Percentiles rank a stretch among this genome's conserved stretches.
Evolutionary conservation across 805 yeast genomes (phyloP).

Genomic region (Candida sithepensis): DNA sequence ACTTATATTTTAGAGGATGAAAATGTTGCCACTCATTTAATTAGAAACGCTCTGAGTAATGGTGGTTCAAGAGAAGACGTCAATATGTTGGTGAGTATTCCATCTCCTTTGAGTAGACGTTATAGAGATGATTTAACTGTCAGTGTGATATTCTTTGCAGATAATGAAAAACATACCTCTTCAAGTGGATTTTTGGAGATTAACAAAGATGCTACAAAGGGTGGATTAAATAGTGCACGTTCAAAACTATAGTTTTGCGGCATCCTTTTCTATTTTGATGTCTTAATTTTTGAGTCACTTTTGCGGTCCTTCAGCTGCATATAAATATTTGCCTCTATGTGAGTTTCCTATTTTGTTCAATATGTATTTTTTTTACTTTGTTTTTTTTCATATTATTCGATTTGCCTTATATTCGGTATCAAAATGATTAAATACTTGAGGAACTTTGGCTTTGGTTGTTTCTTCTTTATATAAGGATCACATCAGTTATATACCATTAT

Average conservation of each 20-base stretch:
- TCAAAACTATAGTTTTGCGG: constrained; percentile 40
- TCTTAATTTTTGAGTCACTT: not conserved
- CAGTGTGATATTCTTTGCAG: constrained; percentile 80
- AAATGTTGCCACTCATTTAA: constrained; percentile 88
- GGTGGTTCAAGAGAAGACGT: constrained; percentile 90
- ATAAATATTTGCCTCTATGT: not conserved
- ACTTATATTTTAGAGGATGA: constrained; percentile 70
- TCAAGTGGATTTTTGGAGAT: constrained; percentile 50
- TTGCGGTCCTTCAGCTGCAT: not conserved
- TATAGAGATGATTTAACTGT: constrained; percentile 96
- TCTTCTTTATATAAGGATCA: too few species aligned
- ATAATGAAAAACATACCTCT: constrained; percentile 50
- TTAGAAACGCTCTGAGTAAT: constrained; percentile 83
- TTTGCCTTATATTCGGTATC: not conserved
- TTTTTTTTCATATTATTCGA: not conserved
- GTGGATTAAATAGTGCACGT: constrained; percentile 43
- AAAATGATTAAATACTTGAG: not conserved
- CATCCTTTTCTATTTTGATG: not conserved
- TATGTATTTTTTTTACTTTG: not conserved
- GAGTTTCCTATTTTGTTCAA: not conserved
- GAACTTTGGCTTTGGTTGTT: not conserved
- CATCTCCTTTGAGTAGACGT: constrained; percentile 84
- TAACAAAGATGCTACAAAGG: constrained; percentile 54
- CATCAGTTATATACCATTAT: too few species aligned
- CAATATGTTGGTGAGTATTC: constrained; percentile 83